Evolutionary conservation across 371 early-diverging fungal species (phyloP).

Genomic region (Vairimorpha ceranae): DNA sequence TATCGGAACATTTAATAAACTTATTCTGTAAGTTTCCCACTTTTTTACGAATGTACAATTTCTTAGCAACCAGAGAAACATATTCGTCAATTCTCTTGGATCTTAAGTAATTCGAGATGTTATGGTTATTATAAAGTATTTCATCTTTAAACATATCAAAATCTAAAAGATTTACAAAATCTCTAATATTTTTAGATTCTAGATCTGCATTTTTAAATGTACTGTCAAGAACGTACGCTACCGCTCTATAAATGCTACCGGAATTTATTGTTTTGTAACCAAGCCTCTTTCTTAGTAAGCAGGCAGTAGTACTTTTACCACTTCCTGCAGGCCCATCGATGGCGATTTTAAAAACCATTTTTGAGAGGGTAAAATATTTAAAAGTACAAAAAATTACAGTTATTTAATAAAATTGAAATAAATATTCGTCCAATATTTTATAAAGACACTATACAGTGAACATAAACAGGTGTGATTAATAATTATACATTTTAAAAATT

Average conservation of each 20-base stretch:
- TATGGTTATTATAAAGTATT: slow-evolving; percentile 66
- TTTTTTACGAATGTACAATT: slow-evolving; percentile 66
- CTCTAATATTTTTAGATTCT: neutral
- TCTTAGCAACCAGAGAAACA: slow-evolving; percentile 69
- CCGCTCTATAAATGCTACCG: slow-evolving; percentile 64
- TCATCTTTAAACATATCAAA: slow-evolving; percentile 27
- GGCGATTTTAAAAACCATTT: slow-evolving; percentile 66
- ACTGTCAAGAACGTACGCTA: slow-evolving; percentile 56
- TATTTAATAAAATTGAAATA: too few species aligned
- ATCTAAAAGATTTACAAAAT: slow-evolving; percentile 14
- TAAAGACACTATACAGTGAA: too few species aligned
- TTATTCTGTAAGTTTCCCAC: slow-evolving; percentile 67
- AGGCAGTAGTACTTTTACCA: slow-evolving; percentile 78
- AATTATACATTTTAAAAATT: too few species aligned
- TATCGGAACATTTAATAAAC: slow-evolving; percentile 60
- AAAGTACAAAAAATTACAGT: neutral
- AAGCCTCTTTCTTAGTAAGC: slow-evolving; percentile 67
- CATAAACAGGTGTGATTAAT: too few species aligned
- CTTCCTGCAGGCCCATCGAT: slow-evolving; percentile 84
- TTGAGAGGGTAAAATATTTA: slow-evolving; percentile 2
- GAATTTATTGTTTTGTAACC: slow-evolving; percentile 74
- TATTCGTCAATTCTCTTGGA: slow-evolving; percentile 66
- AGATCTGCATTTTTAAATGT: slow-evolving; percentile 15
- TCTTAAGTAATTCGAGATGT: slow-evolving; percentile 69
- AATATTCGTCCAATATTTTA: too few species aligned